Base-by-base conservation (phyloP, 2,329 filamentous ascomycete species). In the Claviceps sp. region DNA sequence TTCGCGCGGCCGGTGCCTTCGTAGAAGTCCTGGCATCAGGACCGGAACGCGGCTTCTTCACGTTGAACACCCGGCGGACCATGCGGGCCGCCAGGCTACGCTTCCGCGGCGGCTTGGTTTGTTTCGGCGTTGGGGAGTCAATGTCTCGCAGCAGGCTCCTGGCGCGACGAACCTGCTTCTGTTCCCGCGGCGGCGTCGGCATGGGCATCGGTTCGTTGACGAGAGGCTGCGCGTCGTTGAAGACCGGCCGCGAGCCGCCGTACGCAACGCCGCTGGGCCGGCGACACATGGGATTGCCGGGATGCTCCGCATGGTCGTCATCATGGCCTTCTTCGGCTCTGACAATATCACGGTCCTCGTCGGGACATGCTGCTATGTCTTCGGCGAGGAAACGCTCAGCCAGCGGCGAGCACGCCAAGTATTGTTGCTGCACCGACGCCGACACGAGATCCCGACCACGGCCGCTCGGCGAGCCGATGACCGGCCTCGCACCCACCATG, bases 231-330 rank as follows among this genome's bases (percentile, higher is more conserved):
- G 80, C 79, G 26, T 87, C 76, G 53, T 87, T 77, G 53, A 94
- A 74, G 4, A 84, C 78, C 3, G 85, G 83, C 50, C 88, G 76
- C 1, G 81, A 77, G 23, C 83, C 83, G 13, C 84, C 85, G 54
- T 79, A 86, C 34, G 84, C 82, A 44, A 93, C 82, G 62, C 83
- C 85, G 58, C 82, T 86, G 1, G 88, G 87, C 45, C 88, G 79
- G 51, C 86, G 80, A 68, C 93, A 95, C 59, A 74, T 75, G 62
- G 66, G 71, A 51, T 70, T 75, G n/a, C 68, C 68, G 26, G 68
- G 68, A 45, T 72, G 62, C 48, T 71, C 63, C 49, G 63, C 9
- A 29, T 29, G 26, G 26, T 29, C 57, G 4, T 66, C 67, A 2
- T 60, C 58, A 29, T 65, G 60, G 36, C 62, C 59, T 39, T 62